These are phyloP conservation scores for Backusella macrospora DNA, from an alignment of 192 early-diverging fungal species.

Conservation along the genomic window DNA sequence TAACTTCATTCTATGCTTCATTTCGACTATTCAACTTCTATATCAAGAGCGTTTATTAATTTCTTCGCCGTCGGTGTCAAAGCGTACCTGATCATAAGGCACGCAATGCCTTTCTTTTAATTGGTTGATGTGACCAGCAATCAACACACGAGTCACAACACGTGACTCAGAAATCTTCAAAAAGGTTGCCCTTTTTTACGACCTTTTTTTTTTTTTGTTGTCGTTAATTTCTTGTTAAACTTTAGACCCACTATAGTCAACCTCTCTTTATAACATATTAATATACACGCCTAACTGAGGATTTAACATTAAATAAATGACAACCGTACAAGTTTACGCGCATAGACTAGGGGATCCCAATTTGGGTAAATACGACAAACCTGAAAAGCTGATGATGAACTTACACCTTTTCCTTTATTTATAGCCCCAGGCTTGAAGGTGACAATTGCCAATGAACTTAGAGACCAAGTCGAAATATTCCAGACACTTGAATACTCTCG, in stretches of 20 bases:
- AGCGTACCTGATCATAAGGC: background rate
- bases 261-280: background rate
- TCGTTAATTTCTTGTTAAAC: slow-evolving; percentile 14
- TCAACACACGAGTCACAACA: background rate
- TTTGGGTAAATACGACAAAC: slow-evolving; percentile 40
- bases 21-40: too few species aligned
- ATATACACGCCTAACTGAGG: background rate
- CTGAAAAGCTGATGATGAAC: background rate
- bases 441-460: slow-evolving; percentile 81
- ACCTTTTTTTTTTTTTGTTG: slow-evolving; percentile 12
- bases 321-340: slow-evolving; percentile 51
- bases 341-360: slow-evolving; percentile 54
- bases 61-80: too few species aligned
- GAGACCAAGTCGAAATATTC: slow-evolving; percentile 89
- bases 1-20: too few species aligned
- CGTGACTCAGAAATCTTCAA: background rate
- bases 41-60: too few species aligned
- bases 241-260: background rate
- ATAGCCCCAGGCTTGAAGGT: slow-evolving; percentile 71
- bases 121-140: slow-evolving; percentile 2
- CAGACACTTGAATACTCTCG: slow-evolving; percentile 85
- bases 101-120: background rate
- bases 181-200: slow-evolving; percentile 10
- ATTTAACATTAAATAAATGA: slow-evolving; percentile 28
- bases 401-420: slow-evolving; percentile 16